Base-by-base conservation (phyloP, 345 rosid species). In the Barbarea vulgaris region DNA sequence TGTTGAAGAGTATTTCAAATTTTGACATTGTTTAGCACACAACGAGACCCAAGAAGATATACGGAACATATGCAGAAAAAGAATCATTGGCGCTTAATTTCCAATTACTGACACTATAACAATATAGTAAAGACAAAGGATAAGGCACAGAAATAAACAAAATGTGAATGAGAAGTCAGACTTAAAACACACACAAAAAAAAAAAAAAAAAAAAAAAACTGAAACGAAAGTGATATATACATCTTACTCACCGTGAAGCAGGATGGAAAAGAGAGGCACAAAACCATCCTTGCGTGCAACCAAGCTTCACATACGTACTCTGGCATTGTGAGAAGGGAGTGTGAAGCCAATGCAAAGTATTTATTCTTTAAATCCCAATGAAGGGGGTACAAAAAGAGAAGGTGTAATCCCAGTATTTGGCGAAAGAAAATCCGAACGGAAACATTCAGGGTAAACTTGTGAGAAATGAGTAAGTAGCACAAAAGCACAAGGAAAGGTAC, bases 231-330 rank as follows among this genome's bases (percentile, higher is more conserved):
- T 28, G 9, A 67, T 53, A 39, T 52, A 24, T 12, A 73, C 22
- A 54, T 30, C 56, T 15, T 33, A 79, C 85, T 83, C 73, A 91
- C 97, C 79, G 74, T 57, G 92, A 80, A 64, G 96, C 71, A 75
- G 93, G 95, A 69, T 95, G 93, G 47, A 81, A 67, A 71, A 87
- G 74, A 70, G 96, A 86, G 74, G 97, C 87, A 30, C 80, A 80
- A 82, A 94, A 94, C 96, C 97, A 94, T 72, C 97, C 98, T 87
- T 91, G 97, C 6, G 96, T 87, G 75, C 96, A 90, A 52, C 93
- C 91, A 80, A 91, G 98, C 87, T 83, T 91, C 31, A 89, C 87
- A 76, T 94, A 91, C 8, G 93, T 86, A 78, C 87, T 85, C 97
- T 91, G 85, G 34, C 28, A 64, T 50, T 33, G 41, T 42, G 25